Conservation (phyloP, 2,329 filamentous ascomycete species). For the Epichloe scottii region DNA sequence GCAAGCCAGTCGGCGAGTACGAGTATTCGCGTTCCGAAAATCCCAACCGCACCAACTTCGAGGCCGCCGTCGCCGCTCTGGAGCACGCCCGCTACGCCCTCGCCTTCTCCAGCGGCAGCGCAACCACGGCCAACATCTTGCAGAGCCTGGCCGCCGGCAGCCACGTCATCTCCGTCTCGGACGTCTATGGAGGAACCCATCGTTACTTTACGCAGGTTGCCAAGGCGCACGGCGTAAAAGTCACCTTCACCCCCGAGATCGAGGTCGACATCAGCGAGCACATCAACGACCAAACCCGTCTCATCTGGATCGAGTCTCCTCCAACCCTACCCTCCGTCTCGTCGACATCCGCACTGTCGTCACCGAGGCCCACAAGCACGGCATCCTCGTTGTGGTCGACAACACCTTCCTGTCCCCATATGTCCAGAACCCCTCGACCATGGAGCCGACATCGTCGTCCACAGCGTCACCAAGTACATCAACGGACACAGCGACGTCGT, state of each 20-base stretch:
- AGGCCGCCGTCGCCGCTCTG: constrained; percentile 78
- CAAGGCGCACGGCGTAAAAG: constrained; percentile 81
- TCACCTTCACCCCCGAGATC: constrained; percentile 88
- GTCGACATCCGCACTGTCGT: constrained; percentile 87
- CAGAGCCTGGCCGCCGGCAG: constrained; percentile 84
- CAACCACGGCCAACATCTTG: constrained; percentile 84
- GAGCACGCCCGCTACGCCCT: constrained; percentile 89
- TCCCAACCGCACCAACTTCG: constrained; percentile 91
- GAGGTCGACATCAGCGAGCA: constrained; percentile 76
- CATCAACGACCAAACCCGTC: constrained; percentile 78
- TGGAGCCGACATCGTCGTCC: constrained; percentile 91
- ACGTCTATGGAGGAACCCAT: constrained; percentile 96
- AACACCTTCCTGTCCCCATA: constrained; percentile 98
- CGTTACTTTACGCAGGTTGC: constrained; percentile 98
- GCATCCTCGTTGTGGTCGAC: constrained; percentile 93
- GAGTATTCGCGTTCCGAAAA: constrained; percentile 93
- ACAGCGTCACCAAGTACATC: constrained; percentile 98
- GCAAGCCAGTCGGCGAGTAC: constrained; percentile 74
- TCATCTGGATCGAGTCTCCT: constrained; percentile 92
- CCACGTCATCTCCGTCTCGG: constrained; percentile 91
- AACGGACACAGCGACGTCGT: constrained; percentile 95
- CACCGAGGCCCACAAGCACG: constrained; percentile 70
- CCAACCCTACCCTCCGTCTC: constrained; percentile 84
- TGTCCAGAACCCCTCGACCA: constrained; percentile 93
- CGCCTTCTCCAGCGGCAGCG: constrained; percentile 87